These are phyloP conservation scores for Tremella yokohamensis DNA, from an alignment of 768 basidiomycete genomes.

Conservation along the genomic window DNA sequence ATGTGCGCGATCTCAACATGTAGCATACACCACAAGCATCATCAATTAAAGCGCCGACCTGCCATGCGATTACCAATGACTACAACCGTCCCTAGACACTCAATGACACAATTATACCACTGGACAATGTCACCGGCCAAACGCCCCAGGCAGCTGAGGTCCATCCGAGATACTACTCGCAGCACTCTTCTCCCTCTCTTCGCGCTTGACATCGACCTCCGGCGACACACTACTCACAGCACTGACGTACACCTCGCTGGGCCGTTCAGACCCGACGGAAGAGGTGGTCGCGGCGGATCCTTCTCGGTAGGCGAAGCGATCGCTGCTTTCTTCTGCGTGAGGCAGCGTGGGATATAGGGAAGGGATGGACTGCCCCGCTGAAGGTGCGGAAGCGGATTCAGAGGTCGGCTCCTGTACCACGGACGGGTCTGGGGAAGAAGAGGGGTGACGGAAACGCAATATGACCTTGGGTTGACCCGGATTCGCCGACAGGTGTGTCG, in stretches of 20 bases:
- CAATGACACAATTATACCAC: no score
- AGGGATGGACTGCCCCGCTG: no score
- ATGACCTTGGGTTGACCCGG: neutral
- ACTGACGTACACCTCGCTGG: slow-evolving; percentile 23
- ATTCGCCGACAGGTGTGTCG: no score
- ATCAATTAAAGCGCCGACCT: no score
- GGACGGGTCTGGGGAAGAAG: no score
- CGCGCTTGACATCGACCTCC: neutral
- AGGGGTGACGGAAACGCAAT: neutral
- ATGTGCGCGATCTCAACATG: slow-evolving; percentile 35
- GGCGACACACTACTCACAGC: slow-evolving; percentile 18
- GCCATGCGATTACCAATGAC: no score
- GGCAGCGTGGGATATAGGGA: no score
- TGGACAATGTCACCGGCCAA: neutral
- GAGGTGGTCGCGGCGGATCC: slow-evolving; percentile 18
- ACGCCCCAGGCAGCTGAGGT: neutral
- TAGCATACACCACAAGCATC: slow-evolving; percentile 2
- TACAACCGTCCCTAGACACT: no score
- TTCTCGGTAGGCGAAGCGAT: slow-evolving; percentile 21
- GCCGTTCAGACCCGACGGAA: slow-evolving; percentile 4
- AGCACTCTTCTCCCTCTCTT: neutral
- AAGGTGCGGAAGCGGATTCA: no score
- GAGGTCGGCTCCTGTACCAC: no score
- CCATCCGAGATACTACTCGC: neutral
- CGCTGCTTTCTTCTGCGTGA: neutral